phyloP scores from a whole-genome alignment of 139 green algal species.

The Chlamydomonas urium region DNA sequence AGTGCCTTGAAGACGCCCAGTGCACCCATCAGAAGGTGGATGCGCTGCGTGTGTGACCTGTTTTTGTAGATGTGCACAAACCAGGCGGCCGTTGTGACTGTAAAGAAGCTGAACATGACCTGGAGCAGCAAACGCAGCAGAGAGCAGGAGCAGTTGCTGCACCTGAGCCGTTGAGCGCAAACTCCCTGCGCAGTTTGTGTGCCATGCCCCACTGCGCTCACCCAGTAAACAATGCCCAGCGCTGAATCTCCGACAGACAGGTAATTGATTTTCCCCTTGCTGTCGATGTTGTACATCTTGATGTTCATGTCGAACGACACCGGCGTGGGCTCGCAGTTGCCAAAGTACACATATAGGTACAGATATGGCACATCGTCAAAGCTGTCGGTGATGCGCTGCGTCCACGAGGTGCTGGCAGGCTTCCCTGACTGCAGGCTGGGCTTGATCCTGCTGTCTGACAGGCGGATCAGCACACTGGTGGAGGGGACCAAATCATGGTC shows the following conservation, averaged over 20 bases:
- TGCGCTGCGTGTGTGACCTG: slow-evolving; percentile 54
- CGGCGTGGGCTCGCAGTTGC: slow-evolving; percentile 77
- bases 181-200: not conserved
- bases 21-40: slow-evolving; percentile 91
- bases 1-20: slow-evolving; percentile 86
- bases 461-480: slow-evolving; percentile 39
- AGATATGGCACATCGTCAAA: too few species aligned
- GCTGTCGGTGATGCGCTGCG: not conserved
- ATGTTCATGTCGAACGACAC: slow-evolving; percentile 64
- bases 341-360: slow-evolving; percentile 76
- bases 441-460: slow-evolving; percentile 40
- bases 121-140: slow-evolving; percentile 27
- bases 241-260: slow-evolving; percentile 84
- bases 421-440: too few species aligned
- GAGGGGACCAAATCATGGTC: slow-evolving; percentile 8
- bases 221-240: slow-evolving; percentile 83
- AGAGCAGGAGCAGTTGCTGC: too few species aligned
- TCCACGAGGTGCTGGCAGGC: not conserved
- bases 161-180: not conserved
- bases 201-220: slow-evolving; percentile 31
- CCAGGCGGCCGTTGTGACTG: slow-evolving; percentile 59
- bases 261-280: slow-evolving; percentile 69
- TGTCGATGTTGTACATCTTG: slow-evolving; percentile 72
- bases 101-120: slow-evolving; percentile 81
- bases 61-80: slow-evolving; percentile 34